Base-by-base conservation (phyloP, 2,329 filamentous ascomycete genomes). In the Chaetomiaceae sp. region DNA sequence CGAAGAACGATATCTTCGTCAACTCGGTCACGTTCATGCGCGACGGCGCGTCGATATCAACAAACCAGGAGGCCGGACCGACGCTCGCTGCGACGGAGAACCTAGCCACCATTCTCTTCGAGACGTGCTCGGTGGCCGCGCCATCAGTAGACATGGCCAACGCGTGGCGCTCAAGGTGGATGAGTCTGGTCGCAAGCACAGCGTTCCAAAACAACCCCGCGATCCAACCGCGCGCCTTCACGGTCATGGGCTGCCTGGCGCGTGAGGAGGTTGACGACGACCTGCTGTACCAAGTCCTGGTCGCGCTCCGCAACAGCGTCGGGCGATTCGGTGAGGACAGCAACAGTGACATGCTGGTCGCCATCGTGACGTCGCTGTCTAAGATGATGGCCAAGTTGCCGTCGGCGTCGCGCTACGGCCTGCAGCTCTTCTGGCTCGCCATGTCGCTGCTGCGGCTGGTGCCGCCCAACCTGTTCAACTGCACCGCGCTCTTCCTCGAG, bases 221-320 rank as follows among this genome's bases (percentile, higher is more conserved):
- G 2, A 82, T 86, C 46, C 82, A 86, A 53, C 81, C 82, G 6
- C 70, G 79, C 17, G 82, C 82, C 1, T 86, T 86, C 56, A 76
- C 80, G 2, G 81, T 85, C 33, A 84, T 86, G 81, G 82, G 82
- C 12, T 85, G 81, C 55, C 65, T 86, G 9, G 81, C 82, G 19
- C 72, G 80, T n/a, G 81, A 85, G 58, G 81, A 85, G 59, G 81
- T 86, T 2, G 82, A 86, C 44, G 82, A 86, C 53, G 82, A 86
- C 58, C 68, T 86, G 4, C 70, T 86, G 2, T 86, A 86, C 58
- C 82, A 86, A 60, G 81, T 86, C 17, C 70, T 86, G 3, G 82
- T 86, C 22, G 80, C 82, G 14, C 68, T 86, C 14, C 74, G 81
- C 38, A 81, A 75, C 52, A 83, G 81, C 55, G 73, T 86, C 14